Conservation (phyloP, 371 early-diverging fungal genomes). For the Actinomortierella wolfii region DNA sequence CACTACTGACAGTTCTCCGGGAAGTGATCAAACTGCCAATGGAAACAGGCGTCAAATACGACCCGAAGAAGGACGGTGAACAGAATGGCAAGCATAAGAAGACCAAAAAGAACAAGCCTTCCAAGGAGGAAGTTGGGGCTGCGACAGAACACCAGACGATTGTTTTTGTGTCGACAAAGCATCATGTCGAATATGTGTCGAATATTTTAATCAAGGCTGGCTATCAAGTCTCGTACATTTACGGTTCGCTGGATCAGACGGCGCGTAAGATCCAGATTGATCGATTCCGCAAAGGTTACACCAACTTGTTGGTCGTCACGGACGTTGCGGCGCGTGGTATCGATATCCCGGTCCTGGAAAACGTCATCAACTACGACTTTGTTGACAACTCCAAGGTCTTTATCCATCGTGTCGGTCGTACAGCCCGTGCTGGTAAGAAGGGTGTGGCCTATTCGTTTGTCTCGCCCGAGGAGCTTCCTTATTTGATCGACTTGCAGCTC, state of each 20-base stretch:
- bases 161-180: constrained; percentile 94
- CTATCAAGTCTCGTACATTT: constrained; percentile 83
- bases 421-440: constrained; percentile 93
- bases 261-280: constrained; percentile 88
- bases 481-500: constrained; percentile 89
- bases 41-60: constrained; percentile 43
- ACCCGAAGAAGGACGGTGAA: constrained; percentile 32
- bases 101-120: constrained; percentile 39
- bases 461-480: constrained; percentile 89
- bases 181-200: constrained; percentile 94
- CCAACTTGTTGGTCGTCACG: constrained; percentile 92
- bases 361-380: constrained; percentile 98
- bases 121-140: constrained; percentile 46
- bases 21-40: constrained; percentile 76
- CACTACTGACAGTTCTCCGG: constrained; percentile 81
- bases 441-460: constrained; percentile 95
- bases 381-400: constrained; percentile 93
- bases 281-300: constrained; percentile 79
- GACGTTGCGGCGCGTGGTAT: constrained; percentile 99
- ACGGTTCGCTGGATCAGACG: constrained; percentile 94
- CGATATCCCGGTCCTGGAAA: constrained; percentile 96
- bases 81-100: constrained; percentile 50
- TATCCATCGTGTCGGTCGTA: constrained; percentile 98
- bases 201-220: constrained; percentile 73
- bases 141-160: constrained; percentile 77